Percentiles rank a stretch among this genome's conserved stretches.
Conservation (phyloP, 495 filamentous ascomycete genomes). For the Thermothielavioides terrestris region DNA sequence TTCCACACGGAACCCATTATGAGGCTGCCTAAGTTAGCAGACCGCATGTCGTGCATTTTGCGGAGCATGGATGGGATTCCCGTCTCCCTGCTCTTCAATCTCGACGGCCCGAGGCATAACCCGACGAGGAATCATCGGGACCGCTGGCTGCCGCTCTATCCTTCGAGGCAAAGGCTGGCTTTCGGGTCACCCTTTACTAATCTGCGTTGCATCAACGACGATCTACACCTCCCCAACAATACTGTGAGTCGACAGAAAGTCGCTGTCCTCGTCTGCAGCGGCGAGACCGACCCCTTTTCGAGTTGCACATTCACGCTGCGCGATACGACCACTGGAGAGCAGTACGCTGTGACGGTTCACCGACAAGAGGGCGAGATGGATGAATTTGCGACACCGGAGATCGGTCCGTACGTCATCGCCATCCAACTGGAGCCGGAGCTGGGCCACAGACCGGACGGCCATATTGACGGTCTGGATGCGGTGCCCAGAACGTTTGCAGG, state of each 20-base stretch:
- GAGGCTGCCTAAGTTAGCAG: constrained; percentile 10
- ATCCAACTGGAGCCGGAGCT: constrained; percentile 12
- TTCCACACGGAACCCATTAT: constrained; percentile 16
- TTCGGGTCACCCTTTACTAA: constrained; percentile 14
- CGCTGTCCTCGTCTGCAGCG: constrained; percentile 15
- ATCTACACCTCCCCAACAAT: constrained; percentile 18
- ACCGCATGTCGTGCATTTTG: constrained; percentile 17
- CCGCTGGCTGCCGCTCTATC: constrained; percentile 18
- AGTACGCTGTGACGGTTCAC: constrained; percentile 11
- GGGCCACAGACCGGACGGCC: background rate
- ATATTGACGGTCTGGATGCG: background rate
- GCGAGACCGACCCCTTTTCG: constrained; percentile 4
- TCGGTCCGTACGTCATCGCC: constrained; percentile 14
- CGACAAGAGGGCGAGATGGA: constrained; percentile 12
- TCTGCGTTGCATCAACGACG: constrained; percentile 8
- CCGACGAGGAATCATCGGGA: constrained; percentile 11
- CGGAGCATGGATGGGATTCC: constrained; percentile 17
- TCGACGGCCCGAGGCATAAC: constrained; percentile 8
- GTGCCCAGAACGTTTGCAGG: constrained; percentile 6
- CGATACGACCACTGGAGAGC: constrained; percentile 5
- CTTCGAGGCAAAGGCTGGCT: constrained; percentile 8
- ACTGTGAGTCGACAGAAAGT: constrained; percentile 14
- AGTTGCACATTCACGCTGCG: constrained; percentile 9
- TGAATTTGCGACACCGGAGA: constrained; percentile 15
- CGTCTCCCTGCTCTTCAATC: constrained; percentile 16